phyloP scores from a whole-genome alignment of 164 flowering plant species.

The Amborella trichopoda region DNA sequence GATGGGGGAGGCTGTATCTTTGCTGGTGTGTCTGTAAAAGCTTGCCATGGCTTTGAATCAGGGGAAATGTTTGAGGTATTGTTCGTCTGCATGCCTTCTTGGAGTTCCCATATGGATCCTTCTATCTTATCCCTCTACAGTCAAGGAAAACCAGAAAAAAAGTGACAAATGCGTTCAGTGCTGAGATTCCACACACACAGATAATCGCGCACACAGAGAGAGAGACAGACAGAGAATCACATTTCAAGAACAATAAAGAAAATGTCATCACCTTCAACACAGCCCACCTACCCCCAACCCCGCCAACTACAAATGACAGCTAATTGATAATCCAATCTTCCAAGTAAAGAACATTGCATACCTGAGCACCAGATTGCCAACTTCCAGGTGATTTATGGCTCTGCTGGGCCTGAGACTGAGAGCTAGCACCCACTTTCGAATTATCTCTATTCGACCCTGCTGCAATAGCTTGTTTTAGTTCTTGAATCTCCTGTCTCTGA shows the following conservation, averaged over 20 bases:
- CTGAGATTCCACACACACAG: neutral
- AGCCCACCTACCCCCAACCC: no score
- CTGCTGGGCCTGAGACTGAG: neutral
- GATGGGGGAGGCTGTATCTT: slow-evolving; percentile 15
- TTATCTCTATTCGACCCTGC: slow-evolving; percentile 36
- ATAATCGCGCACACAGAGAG: neutral
- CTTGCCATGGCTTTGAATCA: slow-evolving; percentile 43
- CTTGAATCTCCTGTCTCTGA: slow-evolving; percentile 94
- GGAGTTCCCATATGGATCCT: slow-evolving; percentile 47
- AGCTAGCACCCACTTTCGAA: slow-evolving; percentile 14
- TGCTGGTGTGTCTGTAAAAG: slow-evolving; percentile 27
- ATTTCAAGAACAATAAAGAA: neutral
- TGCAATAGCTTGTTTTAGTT: slow-evolving; percentile 69
- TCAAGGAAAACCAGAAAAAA: neutral
- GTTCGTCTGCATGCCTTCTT: slow-evolving; percentile 32
- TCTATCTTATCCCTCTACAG: slow-evolving; percentile 42
- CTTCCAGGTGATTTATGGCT: slow-evolving; percentile 22
- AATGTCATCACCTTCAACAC: neutral
- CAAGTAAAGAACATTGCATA: slow-evolving; percentile 11
- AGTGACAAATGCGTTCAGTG: neutral
- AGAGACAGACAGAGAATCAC: neutral
- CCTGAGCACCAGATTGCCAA: slow-evolving; percentile 23
- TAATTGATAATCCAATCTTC: no score
- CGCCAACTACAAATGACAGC: neutral
- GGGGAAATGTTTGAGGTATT: slow-evolving; percentile 17